Evolutionary conservation across 345 rosid species (phyloP), one percentile per base, ranked within the genome.

Genomic region (Lumnitzera racemosa): DNA sequence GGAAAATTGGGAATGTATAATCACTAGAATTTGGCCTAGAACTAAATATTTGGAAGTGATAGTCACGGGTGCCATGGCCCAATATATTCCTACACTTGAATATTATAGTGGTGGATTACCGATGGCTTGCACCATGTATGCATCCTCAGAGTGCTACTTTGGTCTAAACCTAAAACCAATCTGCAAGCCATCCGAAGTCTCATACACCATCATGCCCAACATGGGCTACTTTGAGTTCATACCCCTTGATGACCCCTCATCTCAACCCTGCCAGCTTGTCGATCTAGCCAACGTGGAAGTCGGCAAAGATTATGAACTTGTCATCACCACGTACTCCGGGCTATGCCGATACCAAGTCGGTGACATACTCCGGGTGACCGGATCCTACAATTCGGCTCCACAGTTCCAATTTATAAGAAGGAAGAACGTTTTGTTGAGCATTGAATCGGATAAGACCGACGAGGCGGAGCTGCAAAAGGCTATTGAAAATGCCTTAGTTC

Each of bases 51-150:
- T 76, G 15, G 80, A 76, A 27, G 80, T 76, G 51, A 76, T 72
- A 11, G 80, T 76, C 7, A 76, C 80, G 2, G 80, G 80, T 20
- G 74, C 80, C 15, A 76, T 76, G 80, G 71, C 80, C 27, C 80
- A 76, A 15, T 76, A 76, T 25, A 76, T 76, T 17, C 80, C 76
- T 6, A 76, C 80, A 25, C 67, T 76, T 5, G 76, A 76, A 43
- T 76, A 69, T 49, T 72, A 72, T 15, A 69, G 80, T 6, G 71
- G 66, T 3, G 64, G 76, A 3, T 31, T 76, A 49, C 80, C 80
- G 3, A 7, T 58, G 25, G 80, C 76, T 1, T 76, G 80, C 61
- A 76, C 80, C 11, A 76, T 76, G 80, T 76, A 76, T 24, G 80
- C 80, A 46, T 76, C 80, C 3, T 76, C 80, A 2, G 80, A 76